Evolutionary conservation across 768 basidiomycete species (phyloP).

Genomic region (Lentinula sp.): DNA sequence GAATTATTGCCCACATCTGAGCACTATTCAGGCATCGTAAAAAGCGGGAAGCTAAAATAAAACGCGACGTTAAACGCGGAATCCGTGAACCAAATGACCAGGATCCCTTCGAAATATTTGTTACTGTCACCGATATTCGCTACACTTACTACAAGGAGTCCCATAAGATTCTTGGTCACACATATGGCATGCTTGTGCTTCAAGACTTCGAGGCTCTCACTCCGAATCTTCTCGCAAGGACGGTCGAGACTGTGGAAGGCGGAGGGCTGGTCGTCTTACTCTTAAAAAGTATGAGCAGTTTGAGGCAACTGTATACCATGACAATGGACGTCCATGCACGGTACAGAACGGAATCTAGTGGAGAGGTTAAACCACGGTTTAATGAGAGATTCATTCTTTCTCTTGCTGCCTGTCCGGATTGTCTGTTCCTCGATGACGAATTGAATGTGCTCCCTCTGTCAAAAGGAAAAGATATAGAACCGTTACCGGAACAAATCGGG

Average conservation of each 20-base stretch:
- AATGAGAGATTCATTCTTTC: constrained; percentile 99
- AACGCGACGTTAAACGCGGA: constrained; percentile 91
- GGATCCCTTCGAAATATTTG: constrained; percentile 96
- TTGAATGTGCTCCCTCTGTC: constrained; percentile 96
- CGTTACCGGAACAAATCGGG: constrained; percentile 25
- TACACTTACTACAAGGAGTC: constrained; percentile 99
- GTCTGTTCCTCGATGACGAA: constrained; percentile 94
- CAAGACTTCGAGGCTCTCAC: constrained; percentile 99
- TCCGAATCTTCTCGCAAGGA: constrained; percentile 92
- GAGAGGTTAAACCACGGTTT: constrained; percentile 87
- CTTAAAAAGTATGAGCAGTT: constrained; percentile 90
- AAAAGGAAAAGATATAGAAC: constrained; percentile 85
- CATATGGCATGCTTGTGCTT: constrained; percentile 93
- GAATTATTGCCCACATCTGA: background rate
- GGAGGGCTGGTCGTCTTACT: constrained; percentile 86
- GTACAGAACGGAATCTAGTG: constrained; percentile 89
- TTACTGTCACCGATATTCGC: constrained; percentile 97
- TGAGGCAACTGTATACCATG: constrained; percentile 91
- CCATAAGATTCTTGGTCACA: constrained; percentile 93
- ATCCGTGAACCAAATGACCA: constrained; percentile 93
- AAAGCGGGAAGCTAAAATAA: constrained; percentile 95
- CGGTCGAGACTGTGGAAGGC: constrained; percentile 97
- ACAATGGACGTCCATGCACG: constrained; percentile 92
- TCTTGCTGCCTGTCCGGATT: constrained; percentile 87
- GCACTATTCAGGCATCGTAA: constrained; percentile 73